A percentile compares a stretch with the other conserved stretches of the same genome.
These are phyloP conservation scores for Ustilago loliicola DNA, from an alignment of 1,284 basidiomycete genomes.

Conservation along the genomic window DNA sequence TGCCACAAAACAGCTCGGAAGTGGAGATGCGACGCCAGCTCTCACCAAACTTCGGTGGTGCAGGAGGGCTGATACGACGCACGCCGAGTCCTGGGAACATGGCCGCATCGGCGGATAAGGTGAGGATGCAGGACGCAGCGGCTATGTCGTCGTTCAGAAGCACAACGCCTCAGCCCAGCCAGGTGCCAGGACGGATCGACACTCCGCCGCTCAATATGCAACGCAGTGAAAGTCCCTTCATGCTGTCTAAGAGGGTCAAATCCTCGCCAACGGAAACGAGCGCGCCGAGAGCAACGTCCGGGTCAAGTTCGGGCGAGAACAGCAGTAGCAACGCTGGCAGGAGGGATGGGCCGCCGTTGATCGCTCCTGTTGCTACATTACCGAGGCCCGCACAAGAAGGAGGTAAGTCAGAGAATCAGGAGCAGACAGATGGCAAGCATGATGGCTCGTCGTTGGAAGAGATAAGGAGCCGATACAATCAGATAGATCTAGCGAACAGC, in stretches of 20 bases:
- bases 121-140: slow-evolving; percentile 41
- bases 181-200: slow-evolving; percentile 45
- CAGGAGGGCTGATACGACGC: neutral
- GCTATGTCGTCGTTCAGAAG: slow-evolving; percentile 47
- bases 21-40: slow-evolving; percentile 17
- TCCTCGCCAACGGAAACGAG: slow-evolving; percentile 7
- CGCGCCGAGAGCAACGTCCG: neutral
- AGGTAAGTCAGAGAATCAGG: neutral
- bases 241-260: slow-evolving; percentile 8
- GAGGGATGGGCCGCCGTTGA: slow-evolving; percentile 23
- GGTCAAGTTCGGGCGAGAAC: neutral
- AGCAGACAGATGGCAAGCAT: neutral
- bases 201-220: slow-evolving; percentile 24
- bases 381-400: neutral
- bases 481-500: neutral
- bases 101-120: slow-evolving; percentile 29
- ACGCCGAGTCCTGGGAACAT: slow-evolving; percentile 24
- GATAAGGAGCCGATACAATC: neutral
- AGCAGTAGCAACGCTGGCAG: neutral
- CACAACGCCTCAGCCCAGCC: slow-evolving; percentile 35
- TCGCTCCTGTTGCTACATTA: slow-evolving; percentile 31
- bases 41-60: slow-evolving; percentile 13
- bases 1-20: slow-evolving; percentile 9
- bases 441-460: neutral
- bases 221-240: slow-evolving; percentile 22